Base-by-base conservation (phyloP, 208 protist genomes). In the Trypanosomatidae sp. region DNA sequence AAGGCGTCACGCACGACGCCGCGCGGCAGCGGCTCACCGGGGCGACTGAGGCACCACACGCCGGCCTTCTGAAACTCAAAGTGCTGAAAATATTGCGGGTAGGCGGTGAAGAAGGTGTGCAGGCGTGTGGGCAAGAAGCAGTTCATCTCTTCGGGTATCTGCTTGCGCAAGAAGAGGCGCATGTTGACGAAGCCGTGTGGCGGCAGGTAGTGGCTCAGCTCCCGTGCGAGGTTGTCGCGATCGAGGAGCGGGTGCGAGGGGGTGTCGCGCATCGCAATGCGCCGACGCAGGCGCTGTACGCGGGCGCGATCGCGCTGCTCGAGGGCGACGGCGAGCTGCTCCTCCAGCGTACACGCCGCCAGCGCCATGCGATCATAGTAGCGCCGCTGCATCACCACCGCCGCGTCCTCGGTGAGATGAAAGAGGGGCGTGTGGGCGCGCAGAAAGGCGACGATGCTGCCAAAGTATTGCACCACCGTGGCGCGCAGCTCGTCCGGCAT, bases 221-320 rank as follows among this genome's bases (percentile, higher is more conserved):
- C 80, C 26, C 71, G 75, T 6, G 78, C 81, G n/a, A 94, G 67
- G 48, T 90, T 90, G 39, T 88, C 86, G 5, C 75, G 86, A 57
- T 94, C 86, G 53, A 84, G 80, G 43, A 94, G 71, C 10, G 86
- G 78, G 57, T 91, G 73, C 0, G 71, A 71, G 2, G 86, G 81
- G 61, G 86, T 71, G 48, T 89, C 74, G 30, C 71, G 62, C 38
- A 94, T 87, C 40, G 78, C 75, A n/a, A 91, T 86, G 16, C 71
- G 73, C 3, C 86, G 74, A 4, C 86, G 77, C 15, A 94, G 43
- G 0, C 66, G 18, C 4, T 80, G 86, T 16, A 86, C 61, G 28
- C 71, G 63, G 10, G 43, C 24, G 39, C 90, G 90, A 37, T 89
- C 66, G 4, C 65, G 55, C 24, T 62, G 19, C 24, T 75, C 51